phyloP scores from a whole-genome alignment of 257 asterid species.

The Verbascum thapsus region DNA sequence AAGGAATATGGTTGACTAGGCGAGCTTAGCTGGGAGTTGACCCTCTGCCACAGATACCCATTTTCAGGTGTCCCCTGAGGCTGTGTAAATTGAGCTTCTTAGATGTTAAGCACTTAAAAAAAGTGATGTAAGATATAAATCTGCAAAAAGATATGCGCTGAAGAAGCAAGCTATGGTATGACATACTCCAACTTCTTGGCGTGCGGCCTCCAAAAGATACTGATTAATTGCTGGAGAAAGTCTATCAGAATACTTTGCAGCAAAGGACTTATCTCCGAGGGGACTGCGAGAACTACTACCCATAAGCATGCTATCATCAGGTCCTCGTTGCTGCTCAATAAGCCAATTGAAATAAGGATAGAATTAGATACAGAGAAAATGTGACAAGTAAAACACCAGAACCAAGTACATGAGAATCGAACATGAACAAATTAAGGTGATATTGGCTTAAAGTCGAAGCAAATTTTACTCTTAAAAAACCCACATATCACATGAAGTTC shows the following conservation, averaged over 20 bases:
- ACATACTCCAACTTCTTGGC: conserved; percentile 96
- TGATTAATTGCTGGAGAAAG: conserved; percentile 97
- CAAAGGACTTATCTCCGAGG: conserved; percentile 74
- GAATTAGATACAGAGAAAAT: conserved; percentile 23
- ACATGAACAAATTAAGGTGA: conserved; percentile 14
- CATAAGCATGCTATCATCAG: conserved; percentile 86
- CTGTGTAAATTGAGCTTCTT: conserved; percentile 52
- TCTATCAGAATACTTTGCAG: conserved; percentile 90
- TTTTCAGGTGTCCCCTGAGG: conserved; percentile 98
- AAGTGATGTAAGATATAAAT: conserved; percentile 11
- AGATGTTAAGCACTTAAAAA: conserved; percentile 26
- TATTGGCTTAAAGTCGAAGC: conserved; percentile 21
- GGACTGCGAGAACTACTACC: conserved; percentile 91
- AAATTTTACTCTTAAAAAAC: conserved; percentile 9
- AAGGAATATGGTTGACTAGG: conserved; percentile 98
- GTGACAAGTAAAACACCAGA: conserved; percentile 15
- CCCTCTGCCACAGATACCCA: conserved; percentile 98
- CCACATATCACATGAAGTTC: neutral
- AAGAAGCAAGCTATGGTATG: conserved; percentile 29
- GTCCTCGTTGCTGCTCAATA: conserved; percentile 78
- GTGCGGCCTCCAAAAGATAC: conserved; percentile 92
- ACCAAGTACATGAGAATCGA: neutral
- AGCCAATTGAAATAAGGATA: conserved; percentile 29
- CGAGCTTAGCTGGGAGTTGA: conserved; percentile 93
- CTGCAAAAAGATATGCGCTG: conserved; percentile 21